Conservation (phyloP, 208 protist genomes). For the Polymyxa betae region DNA sequence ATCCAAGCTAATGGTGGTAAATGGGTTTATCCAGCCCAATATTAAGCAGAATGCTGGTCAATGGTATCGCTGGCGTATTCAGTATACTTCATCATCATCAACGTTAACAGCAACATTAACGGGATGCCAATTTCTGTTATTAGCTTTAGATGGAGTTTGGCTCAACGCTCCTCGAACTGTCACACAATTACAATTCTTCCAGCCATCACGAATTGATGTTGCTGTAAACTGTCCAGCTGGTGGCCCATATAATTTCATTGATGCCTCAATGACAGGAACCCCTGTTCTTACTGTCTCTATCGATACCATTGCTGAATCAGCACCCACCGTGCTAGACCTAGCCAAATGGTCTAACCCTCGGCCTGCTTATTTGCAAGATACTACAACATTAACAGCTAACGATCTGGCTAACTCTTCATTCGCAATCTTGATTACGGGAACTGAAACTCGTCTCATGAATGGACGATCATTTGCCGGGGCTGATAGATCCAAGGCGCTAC, state of each 20-base stretch:
- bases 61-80: slow-evolving; percentile 54
- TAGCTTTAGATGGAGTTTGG: slow-evolving; percentile 58
- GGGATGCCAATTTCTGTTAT: slow-evolving; percentile 50
- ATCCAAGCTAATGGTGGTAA: slow-evolving; percentile 49
- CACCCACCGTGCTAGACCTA: neutral
- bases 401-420: neutral
- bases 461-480: neutral
- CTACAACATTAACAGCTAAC: neutral
- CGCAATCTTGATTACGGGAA: neutral
- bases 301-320: neutral
- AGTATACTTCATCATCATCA: neutral
- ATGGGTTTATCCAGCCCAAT: slow-evolving; percentile 39
- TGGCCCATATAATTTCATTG: slow-evolving; percentile 33
- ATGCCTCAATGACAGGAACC: neutral
- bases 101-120: neutral
- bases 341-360: neutral
- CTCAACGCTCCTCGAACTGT: slow-evolving; percentile 49
- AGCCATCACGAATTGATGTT: slow-evolving; percentile 9
- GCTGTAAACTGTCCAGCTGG: neutral
- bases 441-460: neutral
- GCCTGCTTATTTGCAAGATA: slow-evolving; percentile 54
- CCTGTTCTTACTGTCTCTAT: neutral
- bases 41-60: slow-evolving; percentile 11
- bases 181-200: neutral
- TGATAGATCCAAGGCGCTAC: neutral